phyloP scores from a whole-genome alignment of 352 stramenopile species.

The Phytophthora capsici region DNA sequence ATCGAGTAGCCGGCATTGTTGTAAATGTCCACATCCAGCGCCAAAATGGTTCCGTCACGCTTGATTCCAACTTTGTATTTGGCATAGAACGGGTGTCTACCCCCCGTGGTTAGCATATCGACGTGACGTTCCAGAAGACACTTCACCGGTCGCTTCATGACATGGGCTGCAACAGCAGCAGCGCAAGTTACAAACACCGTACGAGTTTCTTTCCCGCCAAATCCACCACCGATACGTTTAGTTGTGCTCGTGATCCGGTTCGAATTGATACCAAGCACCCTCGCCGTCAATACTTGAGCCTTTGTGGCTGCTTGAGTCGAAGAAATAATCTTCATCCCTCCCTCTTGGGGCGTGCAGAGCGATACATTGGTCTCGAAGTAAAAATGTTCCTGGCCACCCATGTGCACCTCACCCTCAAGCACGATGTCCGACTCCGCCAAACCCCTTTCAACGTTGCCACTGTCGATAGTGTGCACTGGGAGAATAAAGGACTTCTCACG shows the following conservation, averaged over 20 bases:
- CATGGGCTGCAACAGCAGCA: constrained; percentile 90
- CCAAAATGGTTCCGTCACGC: constrained; percentile 85
- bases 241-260: constrained; percentile 92
- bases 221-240: constrained; percentile 96
- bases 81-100: constrained; percentile 93
- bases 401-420: constrained; percentile 88
- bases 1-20: constrained; percentile 96
- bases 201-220: constrained; percentile 96
- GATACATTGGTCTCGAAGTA: constrained; percentile 95
- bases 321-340: constrained; percentile 92
- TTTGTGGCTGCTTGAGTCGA: constrained; percentile 96
- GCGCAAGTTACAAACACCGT: constrained; percentile 92
- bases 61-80: constrained; percentile 94
- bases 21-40: constrained; percentile 93
- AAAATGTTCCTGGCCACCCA: constrained; percentile 96
- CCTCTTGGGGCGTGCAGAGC: constrained; percentile 82
- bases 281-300: constrained; percentile 90
- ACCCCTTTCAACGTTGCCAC: constrained; percentile 82
- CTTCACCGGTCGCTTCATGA: constrained; percentile 90
- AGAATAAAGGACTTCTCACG: constrained; percentile 91
- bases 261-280: constrained; percentile 90
- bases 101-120: constrained; percentile 95
- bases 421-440: constrained; percentile 74
- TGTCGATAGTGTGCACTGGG: constrained; percentile 80
- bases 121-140: constrained; percentile 93